Evolutionary conservation across 306 rosid species (phyloP).

Genomic region (Mimosa pudica): DNA sequence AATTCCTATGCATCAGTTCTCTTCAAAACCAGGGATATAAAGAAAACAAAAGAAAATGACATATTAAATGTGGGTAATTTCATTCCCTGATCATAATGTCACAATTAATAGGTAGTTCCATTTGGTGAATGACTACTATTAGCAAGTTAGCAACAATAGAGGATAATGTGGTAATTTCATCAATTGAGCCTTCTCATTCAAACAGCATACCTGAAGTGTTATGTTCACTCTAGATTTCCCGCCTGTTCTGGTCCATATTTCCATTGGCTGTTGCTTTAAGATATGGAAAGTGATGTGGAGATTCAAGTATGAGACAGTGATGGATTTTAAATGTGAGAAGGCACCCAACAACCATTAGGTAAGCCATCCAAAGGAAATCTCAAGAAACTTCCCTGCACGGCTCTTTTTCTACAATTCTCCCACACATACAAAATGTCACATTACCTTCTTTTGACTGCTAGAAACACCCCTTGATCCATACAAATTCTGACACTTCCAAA

Average conservation of each 20-base stretch:
- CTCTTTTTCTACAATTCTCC: conserved; percentile 25
- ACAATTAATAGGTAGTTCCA: neutral
- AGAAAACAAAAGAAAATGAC: neutral
- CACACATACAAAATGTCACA: conserved; percentile 28
- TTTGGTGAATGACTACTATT: neutral
- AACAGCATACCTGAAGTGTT: conserved; percentile 56
- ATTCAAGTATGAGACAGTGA: conserved; percentile 26
- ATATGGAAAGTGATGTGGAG: conserved; percentile 57
- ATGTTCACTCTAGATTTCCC: conserved; percentile 44
- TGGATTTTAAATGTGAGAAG: conserved; percentile 31
- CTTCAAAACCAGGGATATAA: neutral
- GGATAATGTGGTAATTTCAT: conserved; percentile 3
- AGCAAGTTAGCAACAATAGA: neutral
- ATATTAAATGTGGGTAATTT: neutral
- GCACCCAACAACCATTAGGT: conserved; percentile 67
- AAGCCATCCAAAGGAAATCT: conserved; percentile 34
- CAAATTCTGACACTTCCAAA: conserved; percentile 27
- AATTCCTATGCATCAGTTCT: neutral
- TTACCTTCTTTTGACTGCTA: conserved; percentile 17
- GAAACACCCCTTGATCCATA: conserved; percentile 10
- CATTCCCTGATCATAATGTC: neutral
- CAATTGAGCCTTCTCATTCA: conserved; percentile 43
- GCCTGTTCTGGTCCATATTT: conserved; percentile 32
- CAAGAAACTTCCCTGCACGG: conserved; percentile 31
- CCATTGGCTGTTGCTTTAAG: conserved; percentile 71